Evolutionary conservation across 148 eudicot species (phyloP).

Genomic region (Silene latifolia): DNA sequence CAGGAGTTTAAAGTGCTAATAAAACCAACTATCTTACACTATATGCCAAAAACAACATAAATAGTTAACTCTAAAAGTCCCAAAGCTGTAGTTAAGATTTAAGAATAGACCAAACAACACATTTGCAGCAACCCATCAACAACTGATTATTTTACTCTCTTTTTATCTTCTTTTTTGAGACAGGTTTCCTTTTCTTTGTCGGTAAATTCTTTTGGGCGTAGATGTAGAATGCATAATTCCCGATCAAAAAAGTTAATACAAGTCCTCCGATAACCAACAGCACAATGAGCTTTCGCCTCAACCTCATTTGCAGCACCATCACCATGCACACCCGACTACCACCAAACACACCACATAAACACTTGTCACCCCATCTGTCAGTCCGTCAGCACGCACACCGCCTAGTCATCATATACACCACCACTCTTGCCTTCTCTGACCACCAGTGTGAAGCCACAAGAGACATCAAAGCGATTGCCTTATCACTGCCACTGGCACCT

Average conservation of each 20-base stretch:
- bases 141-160: conserved; percentile 47
- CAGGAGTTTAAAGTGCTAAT: conserved; percentile 4
- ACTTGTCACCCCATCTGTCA: too few species aligned
- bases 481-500: too few species aligned
- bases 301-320: conserved; percentile 29
- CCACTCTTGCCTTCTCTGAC: too few species aligned
- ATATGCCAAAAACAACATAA: not conserved
- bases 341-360: too few species aligned
- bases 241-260: conserved; percentile 60
- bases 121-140: not conserved
- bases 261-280: conserved; percentile 80
- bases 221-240: conserved; percentile 64
- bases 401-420: too few species aligned
- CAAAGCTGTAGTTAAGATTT: conserved; percentile 16
- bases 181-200: conserved; percentile 86
- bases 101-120: conserved; percentile 5
- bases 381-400: too few species aligned
- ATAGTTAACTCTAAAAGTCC: conserved; percentile 1
- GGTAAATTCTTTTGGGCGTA: conserved; percentile 92
- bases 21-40: not conserved
- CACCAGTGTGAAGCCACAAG: too few species aligned
- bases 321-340: too few species aligned
- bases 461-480: too few species aligned
- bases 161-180: conserved; percentile 99
- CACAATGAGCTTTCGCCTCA: conserved; percentile 71